Base-by-base conservation (phyloP, 2,329 filamentous ascomycete species). In the Fusarium papillatum region DNA sequence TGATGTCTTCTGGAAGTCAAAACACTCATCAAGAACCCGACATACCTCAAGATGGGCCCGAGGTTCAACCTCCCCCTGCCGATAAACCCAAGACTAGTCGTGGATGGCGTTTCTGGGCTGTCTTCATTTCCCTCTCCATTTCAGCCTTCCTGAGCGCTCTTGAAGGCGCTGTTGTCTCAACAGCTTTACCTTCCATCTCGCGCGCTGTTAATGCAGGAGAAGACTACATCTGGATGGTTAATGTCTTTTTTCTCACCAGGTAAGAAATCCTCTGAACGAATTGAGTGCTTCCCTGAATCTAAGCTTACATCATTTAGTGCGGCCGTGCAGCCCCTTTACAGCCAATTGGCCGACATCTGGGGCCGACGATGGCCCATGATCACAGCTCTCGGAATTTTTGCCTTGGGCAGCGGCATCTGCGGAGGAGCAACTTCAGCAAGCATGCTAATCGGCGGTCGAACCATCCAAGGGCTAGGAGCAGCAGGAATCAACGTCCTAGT, bases 401-500 rank as follows among this genome's bases (percentile, higher is more conserved):
- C 59, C 36, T 9, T 39, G 16, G 36, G 36, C 38, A 61, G 59
- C 8, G 36, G 36, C 4, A 43, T 61, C 13, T 36, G 31, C 24
- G 59, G 36, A 43, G 36, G 36, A 16, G 2, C 36, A n/a, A 41
- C 1, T 4, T 41, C 36, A 2, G 38, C 38, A 24, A 31, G 36
- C 17, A 61, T 61, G 59, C 38, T 61, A 7, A 61, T 61, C 24
- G 59, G 36, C 10, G 59, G 59, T 2, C 59, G 59, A 43, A 41
- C 64, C 1, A 55, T 93, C 2, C 90, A 92, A 68, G 91, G 91
- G 0, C 63, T 83, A 2, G 85, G 85, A 1, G 79, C 75, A 4
- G 82, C 81, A 11, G 85, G 84, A 8, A 82, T 86, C 50, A 80
- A 76, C 53, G 68, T 83, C 24, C 75, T 85, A 22, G 74, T 80